Evolutionary conservation across 2,329 filamentous ascomycete genomes (phyloP).

Genomic region (Botrytis fragariae): DNA sequence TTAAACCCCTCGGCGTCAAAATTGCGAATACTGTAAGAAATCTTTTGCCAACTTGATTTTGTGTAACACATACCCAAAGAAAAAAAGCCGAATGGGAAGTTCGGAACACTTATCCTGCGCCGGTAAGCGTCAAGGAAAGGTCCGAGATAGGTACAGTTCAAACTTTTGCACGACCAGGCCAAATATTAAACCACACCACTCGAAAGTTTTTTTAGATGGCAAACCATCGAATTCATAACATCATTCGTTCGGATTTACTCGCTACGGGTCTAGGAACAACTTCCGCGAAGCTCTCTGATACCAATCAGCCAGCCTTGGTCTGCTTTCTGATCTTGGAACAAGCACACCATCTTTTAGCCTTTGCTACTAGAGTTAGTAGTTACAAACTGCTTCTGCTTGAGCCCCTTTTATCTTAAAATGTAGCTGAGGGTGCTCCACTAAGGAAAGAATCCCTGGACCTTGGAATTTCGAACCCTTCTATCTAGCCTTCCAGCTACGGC

Average conservation of each 20-base stretch:
- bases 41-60: not conserved
- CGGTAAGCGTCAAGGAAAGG: not conserved
- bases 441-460: not conserved
- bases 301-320: slow-evolving; percentile 1
- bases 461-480: not conserved
- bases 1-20: slow-evolving; percentile 1
- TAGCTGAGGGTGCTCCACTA: slow-evolving; percentile 10
- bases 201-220: slow-evolving; percentile 1
- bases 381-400: slow-evolving; percentile 4
- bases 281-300: slow-evolving; percentile 11
- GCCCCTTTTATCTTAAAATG: slow-evolving; percentile 13
- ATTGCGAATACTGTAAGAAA: not conserved
- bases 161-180: slow-evolving; percentile 7
- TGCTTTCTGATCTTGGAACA: slow-evolving; percentile 9
- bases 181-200: slow-evolving; percentile 1
- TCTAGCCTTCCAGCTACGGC: slow-evolving; percentile 8
- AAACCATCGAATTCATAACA: not conserved
- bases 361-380: not conserved
- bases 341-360: not conserved
- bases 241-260: slow-evolving; percentile 2
- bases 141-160: not conserved
- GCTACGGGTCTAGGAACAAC: slow-evolving; percentile 10
- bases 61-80: not conserved
- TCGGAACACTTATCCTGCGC: slow-evolving; percentile 6
- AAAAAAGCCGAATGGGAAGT: not conserved